Evolutionary conservation across 2,329 filamentous ascomycete genomes (phyloP), one percentile per base, ranked within the genome.

Genomic region (Cercospora sesami): DNA sequence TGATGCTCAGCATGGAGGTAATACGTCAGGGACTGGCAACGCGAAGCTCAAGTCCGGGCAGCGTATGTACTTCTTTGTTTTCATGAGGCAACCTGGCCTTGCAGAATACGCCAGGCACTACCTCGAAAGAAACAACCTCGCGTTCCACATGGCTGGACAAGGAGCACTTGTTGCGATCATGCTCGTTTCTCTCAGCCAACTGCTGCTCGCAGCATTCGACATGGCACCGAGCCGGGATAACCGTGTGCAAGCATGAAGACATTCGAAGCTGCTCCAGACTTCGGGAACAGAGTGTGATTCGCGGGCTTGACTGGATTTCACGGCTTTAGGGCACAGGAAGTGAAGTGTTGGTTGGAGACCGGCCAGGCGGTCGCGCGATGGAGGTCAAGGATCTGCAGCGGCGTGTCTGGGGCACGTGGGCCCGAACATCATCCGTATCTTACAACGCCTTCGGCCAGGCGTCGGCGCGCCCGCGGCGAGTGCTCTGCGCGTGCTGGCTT

Each of bases 391-490:
- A 60, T 36, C n/a, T 36, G 21, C 8, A 23, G 18, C 23, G 57
- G 31, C 30, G 53, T 51, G 48, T 31, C 55, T 23, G 23, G 63
- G 59, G 55, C 31, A 59, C 48, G 55, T 16, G 31, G 30, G 2
- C 26, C 55, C 28, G 55, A 59, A 63, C 18, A 48, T 33, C 10
- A 21, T n/a, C 60, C 60, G 39, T 53, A 36, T 63, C 60, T 68
- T 45, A 64, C 61, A 60, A 10, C 55, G 57, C 62, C 39, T 48
- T 65, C 48, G 63, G 67, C 63, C 63, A 61, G 57, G 48, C 63
- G 67, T 65, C 66, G 63, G 64, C 63, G 60, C 58, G 33, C 39
- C 55, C 36, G 55, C 48, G 45, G 62, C 45, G 51, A 62, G 60
- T 61, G 57, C 53, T 45, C 18, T 28, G 45, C 48, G 9, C 36